Evolutionary conservation across 2,329 filamentous ascomycete genomes (phyloP).

Genomic region (Colletotrichum sp.): DNA sequence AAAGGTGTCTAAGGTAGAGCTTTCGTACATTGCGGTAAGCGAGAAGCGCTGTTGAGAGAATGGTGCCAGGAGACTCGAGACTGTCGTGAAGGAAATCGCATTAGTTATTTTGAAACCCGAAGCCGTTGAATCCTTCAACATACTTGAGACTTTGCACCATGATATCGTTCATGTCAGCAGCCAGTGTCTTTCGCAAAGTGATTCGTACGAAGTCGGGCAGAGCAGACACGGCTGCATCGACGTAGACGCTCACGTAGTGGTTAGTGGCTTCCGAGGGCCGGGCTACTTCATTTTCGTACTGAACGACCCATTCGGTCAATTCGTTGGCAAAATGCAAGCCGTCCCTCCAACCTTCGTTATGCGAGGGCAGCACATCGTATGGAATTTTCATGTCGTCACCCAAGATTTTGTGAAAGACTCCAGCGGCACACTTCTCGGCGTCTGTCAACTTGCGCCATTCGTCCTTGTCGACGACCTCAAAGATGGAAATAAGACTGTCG

Average conservation of each 20-base stretch:
- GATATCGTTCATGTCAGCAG: constrained; percentile 12
- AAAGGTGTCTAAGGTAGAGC: constrained; percentile 50
- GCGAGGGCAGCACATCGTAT: constrained; percentile 47
- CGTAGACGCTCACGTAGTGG: constrained; percentile 23
- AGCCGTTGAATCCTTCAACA: not conserved
- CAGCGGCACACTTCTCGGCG: constrained; percentile 60
- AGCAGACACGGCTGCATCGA: constrained; percentile 38
- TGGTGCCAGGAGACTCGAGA: not conserved
- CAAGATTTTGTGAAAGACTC: constrained; percentile 61
- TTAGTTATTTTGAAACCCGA: not conserved
- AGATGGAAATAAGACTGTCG: constrained; percentile 61
- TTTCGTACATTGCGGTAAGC: constrained; percentile 45
- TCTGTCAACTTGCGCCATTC: constrained; percentile 64
- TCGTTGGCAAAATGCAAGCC: constrained; percentile 59
- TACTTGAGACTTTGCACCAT: constrained; percentile 21
- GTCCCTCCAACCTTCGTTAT: constrained; percentile 45
- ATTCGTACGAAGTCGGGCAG: constrained; percentile 12
- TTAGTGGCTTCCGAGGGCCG: constrained; percentile 39
- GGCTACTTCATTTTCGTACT: constrained; percentile 48
- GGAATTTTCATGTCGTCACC: constrained; percentile 61
- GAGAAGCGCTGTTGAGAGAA: constrained; percentile 33
- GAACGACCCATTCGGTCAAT: constrained; percentile 50
- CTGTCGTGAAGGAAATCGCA: not conserved
- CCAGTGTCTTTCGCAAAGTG: constrained; percentile 15
- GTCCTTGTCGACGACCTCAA: constrained; percentile 54